phyloP scores from a whole-genome alignment of 805 yeast species.

The Ogataea minuta region DNA sequence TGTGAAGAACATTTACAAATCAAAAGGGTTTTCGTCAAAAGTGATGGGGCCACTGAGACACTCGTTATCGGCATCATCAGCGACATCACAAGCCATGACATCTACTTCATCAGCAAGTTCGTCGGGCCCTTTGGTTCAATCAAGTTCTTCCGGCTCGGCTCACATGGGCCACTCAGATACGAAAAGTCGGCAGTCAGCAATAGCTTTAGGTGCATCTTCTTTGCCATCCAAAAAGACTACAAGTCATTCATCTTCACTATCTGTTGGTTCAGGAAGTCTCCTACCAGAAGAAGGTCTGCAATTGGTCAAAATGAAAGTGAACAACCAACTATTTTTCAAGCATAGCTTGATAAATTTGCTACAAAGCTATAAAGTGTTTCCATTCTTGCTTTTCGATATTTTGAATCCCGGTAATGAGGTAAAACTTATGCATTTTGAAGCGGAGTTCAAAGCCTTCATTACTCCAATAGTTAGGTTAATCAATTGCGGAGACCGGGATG shows the following conservation, averaged over 20 bases:
- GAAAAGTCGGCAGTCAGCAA: not conserved
- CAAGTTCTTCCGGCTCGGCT: not conserved
- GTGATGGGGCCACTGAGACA: constrained; percentile 22
- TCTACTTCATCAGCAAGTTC: constrained; percentile 5
- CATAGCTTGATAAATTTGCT: constrained; percentile 30
- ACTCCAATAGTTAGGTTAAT: constrained; percentile 39
- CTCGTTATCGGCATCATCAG: constrained; percentile 12
- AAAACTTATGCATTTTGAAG: constrained; percentile 21
- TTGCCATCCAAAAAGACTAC: not conserved
- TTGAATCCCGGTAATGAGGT: constrained; percentile 5
- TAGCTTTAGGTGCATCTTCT: not conserved
- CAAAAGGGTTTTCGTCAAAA: constrained; percentile 19
- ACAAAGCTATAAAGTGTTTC: constrained; percentile 33
- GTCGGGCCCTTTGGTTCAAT: not conserved
- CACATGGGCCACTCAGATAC: not conserved
- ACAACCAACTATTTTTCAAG: constrained; percentile 14
- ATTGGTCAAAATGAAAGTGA: constrained; percentile 12
- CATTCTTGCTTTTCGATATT: constrained; percentile 32
- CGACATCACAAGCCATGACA: constrained; percentile 8
- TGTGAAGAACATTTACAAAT: constrained; percentile 9
- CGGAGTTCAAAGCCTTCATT: constrained; percentile 21
- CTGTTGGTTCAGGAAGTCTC: not conserved
- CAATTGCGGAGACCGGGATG: constrained; percentile 34
- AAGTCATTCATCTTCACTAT: not conserved
- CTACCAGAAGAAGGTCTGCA: constrained; percentile 4